Base-by-base conservation (phyloP, 2,329 filamentous ascomycete genomes). In the Fusarium hainanense region DNA sequence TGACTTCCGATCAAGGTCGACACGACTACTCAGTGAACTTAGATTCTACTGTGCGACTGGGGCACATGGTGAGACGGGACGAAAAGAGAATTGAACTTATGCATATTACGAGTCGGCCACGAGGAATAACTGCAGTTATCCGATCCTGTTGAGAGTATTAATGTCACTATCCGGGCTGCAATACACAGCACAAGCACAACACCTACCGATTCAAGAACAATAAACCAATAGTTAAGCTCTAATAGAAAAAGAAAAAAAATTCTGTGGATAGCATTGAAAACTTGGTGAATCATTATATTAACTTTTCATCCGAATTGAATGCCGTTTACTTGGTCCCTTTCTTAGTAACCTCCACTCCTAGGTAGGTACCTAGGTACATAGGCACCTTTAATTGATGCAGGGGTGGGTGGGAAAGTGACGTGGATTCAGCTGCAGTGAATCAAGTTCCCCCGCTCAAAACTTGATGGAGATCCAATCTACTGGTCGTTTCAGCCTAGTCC, bases 401-500 rank as follows among this genome's bases (percentile, higher is more conserved):
- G 58, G 48, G 54, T 49, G 18, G 25, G 10, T 48, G 20, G 16
- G 18, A 48, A 47, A 48, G 60, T 70, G 54, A 66, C 70, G 62
- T 73, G 68, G 58, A 66, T 55, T 71, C 71, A 74, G 71, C 71
- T 74, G 59, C 44, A 61, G 58, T 63, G 54, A 62, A 41, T 46
- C 34, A 34, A 42, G 34, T 44, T 44, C 42, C 67, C 57, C 68
- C 63, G 50, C 68, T 50, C 34, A 43, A 54, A 51, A 65, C 63
- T 57, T 57, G 47, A 62, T 42, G 34, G 59, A 50, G 54, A 70
- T 57, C 54, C 48, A 66, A 70, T 58, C 54, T 58, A 58, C 57
- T 58, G 68, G 59, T 70, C 67, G 73, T 75, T 75, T 75, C 72
- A 75, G 71, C 71, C 58, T 70, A 64, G 65, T 63, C 63, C 52